phyloP scores from a whole-genome alignment of 2,329 filamentous ascomycete species.

The Cytospora piceicola region DNA sequence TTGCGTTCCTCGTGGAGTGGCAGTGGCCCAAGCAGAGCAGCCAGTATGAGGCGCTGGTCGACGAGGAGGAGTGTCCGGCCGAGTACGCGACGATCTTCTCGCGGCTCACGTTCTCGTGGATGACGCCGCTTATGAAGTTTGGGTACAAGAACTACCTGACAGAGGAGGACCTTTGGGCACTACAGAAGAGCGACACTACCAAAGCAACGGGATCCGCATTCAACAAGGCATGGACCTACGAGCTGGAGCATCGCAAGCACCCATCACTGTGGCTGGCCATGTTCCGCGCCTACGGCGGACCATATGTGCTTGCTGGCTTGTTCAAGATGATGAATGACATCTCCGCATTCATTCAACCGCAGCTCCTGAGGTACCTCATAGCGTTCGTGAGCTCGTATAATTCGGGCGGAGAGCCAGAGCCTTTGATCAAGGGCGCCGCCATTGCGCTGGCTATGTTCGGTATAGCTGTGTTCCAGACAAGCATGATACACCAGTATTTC shows the following conservation, averaged over 20 bases:
- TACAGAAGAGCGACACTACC: constrained; percentile 80
- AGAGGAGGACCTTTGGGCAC: constrained; percentile 93
- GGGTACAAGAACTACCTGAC: constrained; percentile 92
- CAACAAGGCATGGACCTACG: constrained; percentile 73
- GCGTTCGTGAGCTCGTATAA: constrained; percentile 80
- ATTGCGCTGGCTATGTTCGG: constrained; percentile 93
- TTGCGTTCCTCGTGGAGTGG: constrained; percentile 82
- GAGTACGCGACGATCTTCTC: constrained; percentile 96
- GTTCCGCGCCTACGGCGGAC: constrained; percentile 80
- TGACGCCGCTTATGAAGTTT: constrained; percentile 96
- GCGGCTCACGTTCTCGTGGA: constrained; percentile 93
- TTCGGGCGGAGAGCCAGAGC: constrained; percentile 64
- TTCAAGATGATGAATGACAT: constrained; percentile 91
- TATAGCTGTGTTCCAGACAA: constrained; percentile 83
- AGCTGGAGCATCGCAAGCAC: constrained; percentile 68
- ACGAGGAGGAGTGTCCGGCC: constrained; percentile 69
- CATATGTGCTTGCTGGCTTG: constrained; percentile 78
- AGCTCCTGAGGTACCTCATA: constrained; percentile 84
- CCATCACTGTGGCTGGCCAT: constrained; percentile 88
- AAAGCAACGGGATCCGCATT: constrained; percentile 72
- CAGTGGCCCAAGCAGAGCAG: constrained; percentile 79
- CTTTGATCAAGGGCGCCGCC: constrained; percentile 79
- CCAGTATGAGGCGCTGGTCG: constrained; percentile 59
- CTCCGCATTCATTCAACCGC: constrained; percentile 87
- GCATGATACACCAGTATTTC: constrained; percentile 95